phyloP scores from a whole-genome alignment of 1,139 yeast species.

The Suhomyces bokatorum region DNA sequence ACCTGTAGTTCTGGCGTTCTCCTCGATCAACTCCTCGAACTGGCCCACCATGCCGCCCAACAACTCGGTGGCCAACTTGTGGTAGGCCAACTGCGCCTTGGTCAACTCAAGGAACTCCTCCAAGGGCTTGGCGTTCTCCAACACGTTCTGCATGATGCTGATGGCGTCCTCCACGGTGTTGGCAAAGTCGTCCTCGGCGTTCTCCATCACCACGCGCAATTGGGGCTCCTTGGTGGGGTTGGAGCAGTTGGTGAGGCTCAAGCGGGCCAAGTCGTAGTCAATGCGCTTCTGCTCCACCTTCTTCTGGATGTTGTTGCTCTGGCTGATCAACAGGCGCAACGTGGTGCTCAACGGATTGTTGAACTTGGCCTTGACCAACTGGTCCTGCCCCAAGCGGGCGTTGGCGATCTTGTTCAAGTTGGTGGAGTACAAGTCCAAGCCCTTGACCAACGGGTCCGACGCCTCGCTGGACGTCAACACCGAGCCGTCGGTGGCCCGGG shows the following conservation, averaged over 20 bases:
- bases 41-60: slow-evolving; percentile 67
- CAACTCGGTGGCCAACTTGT: slow-evolving; percentile 71
- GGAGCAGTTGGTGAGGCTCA: slow-evolving; percentile 61
- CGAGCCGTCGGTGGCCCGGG: slow-evolving; percentile 69
- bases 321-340: slow-evolving; percentile 61
- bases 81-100: slow-evolving; percentile 81
- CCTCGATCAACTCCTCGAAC: slow-evolving; percentile 61
- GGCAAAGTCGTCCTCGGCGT: slow-evolving; percentile 87
- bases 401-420: slow-evolving; percentile 69
- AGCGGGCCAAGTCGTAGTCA: slow-evolving; percentile 78
- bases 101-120: slow-evolving; percentile 69
- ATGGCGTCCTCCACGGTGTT: slow-evolving; percentile 91
- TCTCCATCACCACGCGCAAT: slow-evolving; percentile 75
- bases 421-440: slow-evolving; percentile 45
- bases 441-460: slow-evolving; percentile 46
- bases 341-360: slow-evolving; percentile 68
- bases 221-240: slow-evolving; percentile 76
- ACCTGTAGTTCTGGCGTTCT: slow-evolving; percentile 26
- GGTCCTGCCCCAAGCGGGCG: slow-evolving; percentile 83
- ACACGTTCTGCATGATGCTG: slow-evolving; percentile 77
- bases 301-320: slow-evolving; percentile 70
- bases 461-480: slow-evolving; percentile 47
- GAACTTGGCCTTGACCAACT: slow-evolving; percentile 66
- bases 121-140: slow-evolving; percentile 72
- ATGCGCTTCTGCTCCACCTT: slow-evolving; percentile 79